Base-by-base conservation (phyloP, 2,329 filamentous ascomycete genomes). In the Pestalotiopsis sp. region DNA sequence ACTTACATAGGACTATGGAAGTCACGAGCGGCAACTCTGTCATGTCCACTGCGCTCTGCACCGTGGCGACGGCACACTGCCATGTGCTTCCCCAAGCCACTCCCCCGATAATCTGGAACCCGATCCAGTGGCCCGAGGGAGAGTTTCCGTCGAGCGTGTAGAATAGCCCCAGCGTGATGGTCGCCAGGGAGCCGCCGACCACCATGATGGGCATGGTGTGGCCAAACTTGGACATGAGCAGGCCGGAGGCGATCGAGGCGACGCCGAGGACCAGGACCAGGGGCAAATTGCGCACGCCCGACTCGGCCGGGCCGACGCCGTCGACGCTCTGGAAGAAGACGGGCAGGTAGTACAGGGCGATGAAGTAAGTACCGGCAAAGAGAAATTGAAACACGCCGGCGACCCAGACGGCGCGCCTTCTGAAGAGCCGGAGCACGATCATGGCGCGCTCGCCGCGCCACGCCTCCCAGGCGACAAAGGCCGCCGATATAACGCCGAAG, bases 371-470 rank as follows among this genome's bases (percentile, higher is more conserved):
- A 1, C 20, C 57, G 5, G 57, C 57, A 36, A 59, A 59, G 57
- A 59, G 25, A 9, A 59, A 59, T 23, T 77, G 76, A 0, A 76
- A 72, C 57, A 73, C 79, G 59, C 79, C 76, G 7, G 78, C 80
- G 25, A 79, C 74, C 17, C 76, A 67, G 52, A 85, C 79, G 67
- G 78, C 81, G 39, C 81, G 80, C 67, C 84, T 78, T 66, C 71
- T 75, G 67, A 85, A 77, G 52, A 85, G 80, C 2, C 80, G 77
- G 13, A 80, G 80, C 2, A 82, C 79, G 1, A 84, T 75, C 1
- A 80, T 84, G 1, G 82, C 83, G 2, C 77, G 79, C 9, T 79
- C 70, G 1, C 77, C 77, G 67, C 76, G 74, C 38, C 76, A 75
- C 38, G 76, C 65, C 71, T 85, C 79, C 1, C 81, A 73, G 4